Evolutionary conservation across 2,329 filamentous ascomycete genomes (phyloP).

Genomic region (Colletotrichum tanaceti): DNA sequence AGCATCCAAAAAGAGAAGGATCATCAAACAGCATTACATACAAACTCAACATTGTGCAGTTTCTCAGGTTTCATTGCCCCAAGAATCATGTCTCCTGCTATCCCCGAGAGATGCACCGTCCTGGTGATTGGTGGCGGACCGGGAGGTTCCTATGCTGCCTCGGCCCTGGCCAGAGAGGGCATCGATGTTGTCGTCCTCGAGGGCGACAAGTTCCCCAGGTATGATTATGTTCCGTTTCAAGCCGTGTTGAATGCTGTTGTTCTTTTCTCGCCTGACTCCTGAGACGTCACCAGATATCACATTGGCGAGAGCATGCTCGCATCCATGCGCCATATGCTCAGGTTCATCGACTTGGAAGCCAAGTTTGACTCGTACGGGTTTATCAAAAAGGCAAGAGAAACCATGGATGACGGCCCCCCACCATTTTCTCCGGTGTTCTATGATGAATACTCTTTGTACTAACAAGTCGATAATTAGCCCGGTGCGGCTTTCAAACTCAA

Average conservation of each 20-base stretch:
- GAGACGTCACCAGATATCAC: constrained; percentile 49
- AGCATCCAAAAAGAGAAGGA: no score
- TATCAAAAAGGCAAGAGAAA: constrained; percentile 56
- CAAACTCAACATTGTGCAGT: no score
- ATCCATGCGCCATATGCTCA: constrained; percentile 55
- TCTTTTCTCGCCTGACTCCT: no score
- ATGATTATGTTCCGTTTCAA: constrained; percentile 40
- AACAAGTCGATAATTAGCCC: constrained; percentile 42
- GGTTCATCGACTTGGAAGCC: constrained; percentile 57
- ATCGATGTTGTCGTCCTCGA: constrained; percentile 58
- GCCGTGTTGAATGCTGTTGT: no score
- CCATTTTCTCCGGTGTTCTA: no score
- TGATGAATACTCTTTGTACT: no score
- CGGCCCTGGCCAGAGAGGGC: constrained; percentile 57
- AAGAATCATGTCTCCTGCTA: no score
- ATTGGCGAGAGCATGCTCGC: constrained; percentile 54
- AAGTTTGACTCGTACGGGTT: constrained; percentile 56
- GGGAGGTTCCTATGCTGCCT: constrained; percentile 58
- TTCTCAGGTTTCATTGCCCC: no score
- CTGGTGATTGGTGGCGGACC: constrained; percentile 60
- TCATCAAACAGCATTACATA: no score
- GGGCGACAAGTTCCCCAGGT: constrained; percentile 56
- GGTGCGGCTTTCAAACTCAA: constrained; percentile 56
- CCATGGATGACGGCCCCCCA: constrained; percentile 43
- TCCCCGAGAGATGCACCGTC: constrained; percentile 42